Evolutionary conservation across 2,329 filamentous ascomycete species (phyloP).

Genomic region (Fusarium dimerum): DNA sequence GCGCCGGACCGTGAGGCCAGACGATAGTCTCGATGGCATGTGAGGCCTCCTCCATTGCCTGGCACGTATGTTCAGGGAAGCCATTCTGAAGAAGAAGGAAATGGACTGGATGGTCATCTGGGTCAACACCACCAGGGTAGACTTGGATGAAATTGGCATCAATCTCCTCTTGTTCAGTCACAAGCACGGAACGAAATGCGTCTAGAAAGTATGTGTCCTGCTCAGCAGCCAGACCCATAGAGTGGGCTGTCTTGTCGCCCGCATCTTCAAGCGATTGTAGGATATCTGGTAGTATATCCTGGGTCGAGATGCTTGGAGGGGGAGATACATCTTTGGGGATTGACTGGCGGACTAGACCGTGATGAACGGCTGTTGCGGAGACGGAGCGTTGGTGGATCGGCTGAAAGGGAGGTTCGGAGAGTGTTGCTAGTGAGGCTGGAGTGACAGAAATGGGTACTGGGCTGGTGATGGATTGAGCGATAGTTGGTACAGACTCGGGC

Average conservation of each 20-base stretch:
- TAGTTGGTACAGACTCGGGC: neutral
- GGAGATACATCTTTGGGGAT: neutral
- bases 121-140: slow-evolving; percentile 35
- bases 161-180: slow-evolving; percentile 45
- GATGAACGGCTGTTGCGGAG: slow-evolving; percentile 27
- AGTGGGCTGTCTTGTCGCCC: slow-evolving; percentile 43
- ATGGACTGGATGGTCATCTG: slow-evolving; percentile 44
- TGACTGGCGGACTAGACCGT: slow-evolving; percentile 23
- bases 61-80: slow-evolving; percentile 45
- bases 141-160: slow-evolving; percentile 48
- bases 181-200: slow-evolving; percentile 47
- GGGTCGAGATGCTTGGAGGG: slow-evolving; percentile 5
- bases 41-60: slow-evolving; percentile 39
- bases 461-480: neutral
- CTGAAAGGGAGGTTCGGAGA: slow-evolving; percentile 4
- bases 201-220: slow-evolving; percentile 49
- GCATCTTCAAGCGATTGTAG: slow-evolving; percentile 45
- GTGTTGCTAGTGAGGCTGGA: slow-evolving; percentile 16
- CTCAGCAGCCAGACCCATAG: slow-evolving; percentile 46
- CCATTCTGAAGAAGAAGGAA: slow-evolving; percentile 47
- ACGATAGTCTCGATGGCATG: slow-evolving; percentile 45
- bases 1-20: slow-evolving; percentile 39
- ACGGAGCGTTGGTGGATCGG: slow-evolving; percentile 8
- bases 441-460: slow-evolving; percentile 9
- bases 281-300: slow-evolving; percentile 8